Evolutionary conservation across 2,329 filamentous ascomycete species (phyloP), one percentile per base, ranked within the genome.

Genomic region (Xylariaceae sp.): DNA sequence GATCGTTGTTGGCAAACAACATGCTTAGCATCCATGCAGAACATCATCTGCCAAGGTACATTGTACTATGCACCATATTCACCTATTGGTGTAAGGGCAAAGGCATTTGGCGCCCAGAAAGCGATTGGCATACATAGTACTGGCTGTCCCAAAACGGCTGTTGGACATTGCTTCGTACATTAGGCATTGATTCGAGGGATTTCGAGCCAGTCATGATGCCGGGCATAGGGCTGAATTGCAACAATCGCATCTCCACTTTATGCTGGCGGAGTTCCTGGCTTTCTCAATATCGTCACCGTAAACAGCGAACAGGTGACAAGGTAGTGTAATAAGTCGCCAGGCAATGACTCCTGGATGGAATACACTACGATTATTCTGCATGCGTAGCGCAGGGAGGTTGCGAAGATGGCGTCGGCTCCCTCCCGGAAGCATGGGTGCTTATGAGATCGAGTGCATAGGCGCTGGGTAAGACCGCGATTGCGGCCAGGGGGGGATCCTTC

Each of bases 21-120:
- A 58, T 50, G 59, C 59, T 63, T 51, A 57, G 62, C 56, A 51
- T 59, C 57, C 53, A 64, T 64, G 62, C 60, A 60, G 47, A 39
- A 64, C 62, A 64, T 60, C 39, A 42, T 10, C 49, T 51, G 54
- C 57, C 61, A 60, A 61, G 59, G 15, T 39, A 39, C 9, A 13
- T 44, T 51, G 39, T 30, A 6, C 52, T 7, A 37, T 35, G 18
- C 10, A 49, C 42, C n/a, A 37, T 48, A n/a, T n/a, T 18, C 34
- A 42, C 35, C 35, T 30, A 30, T 30, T 30, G 23, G 23, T 5
- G 23, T 30, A 53, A 18, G 39, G 51, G 9, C 49, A 13, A 50
- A 6, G 23, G 49, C 15, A 17, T 51, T 51, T 51, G 49, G 49
- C 49, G 49, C 49, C 49, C 23, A 51, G 23, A 23, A n/a, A 15